Evolutionary conservation across 169 alveolate genomes (phyloP).

Genomic region (Plasmodium billcollinsi): DNA sequence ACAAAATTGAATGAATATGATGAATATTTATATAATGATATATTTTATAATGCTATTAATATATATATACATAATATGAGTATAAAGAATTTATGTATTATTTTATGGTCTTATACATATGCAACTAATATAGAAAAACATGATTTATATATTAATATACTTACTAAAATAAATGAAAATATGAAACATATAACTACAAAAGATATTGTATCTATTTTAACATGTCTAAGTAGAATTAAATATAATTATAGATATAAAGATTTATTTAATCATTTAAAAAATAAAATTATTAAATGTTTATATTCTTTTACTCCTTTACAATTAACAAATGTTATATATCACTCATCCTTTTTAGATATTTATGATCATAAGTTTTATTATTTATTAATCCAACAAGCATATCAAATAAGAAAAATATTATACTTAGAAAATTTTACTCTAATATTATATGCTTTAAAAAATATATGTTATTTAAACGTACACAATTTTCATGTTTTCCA

Average conservation of each 20-base stretch:
- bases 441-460: slow-evolving; percentile 64
- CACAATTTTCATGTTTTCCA: slow-evolving; percentile 36
- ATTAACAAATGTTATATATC: slow-evolving; percentile 61
- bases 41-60: slow-evolving; percentile 57
- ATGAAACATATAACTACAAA: slow-evolving; percentile 62
- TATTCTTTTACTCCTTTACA: slow-evolving; percentile 73
- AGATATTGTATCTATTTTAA: slow-evolving; percentile 65
- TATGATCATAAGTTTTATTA: slow-evolving; percentile 69
- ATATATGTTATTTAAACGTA: slow-evolving; percentile 49
- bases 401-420: slow-evolving; percentile 37
- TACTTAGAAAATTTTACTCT: slow-evolving; percentile 56
- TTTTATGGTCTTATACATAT: slow-evolving; percentile 64
- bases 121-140: slow-evolving; percentile 42
- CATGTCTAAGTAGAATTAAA: slow-evolving; percentile 70
- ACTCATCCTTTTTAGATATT: slow-evolving; percentile 69
- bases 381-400: slow-evolving; percentile 57
- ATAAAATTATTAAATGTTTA: slow-evolving; percentile 64
- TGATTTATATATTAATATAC: slow-evolving; percentile 57
- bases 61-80: slow-evolving; percentile 72
- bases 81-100: slow-evolving; percentile 62
- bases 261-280: slow-evolving; percentile 48
- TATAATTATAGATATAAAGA: slow-evolving; percentile 68
- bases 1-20: slow-evolving; percentile 73
- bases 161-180: slow-evolving; percentile 64
- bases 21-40: slow-evolving; percentile 50